Evolutionary conservation across 1,284 basidiomycete genomes (phyloP).

Genomic region (Coniferiporia sulphurascens): DNA sequence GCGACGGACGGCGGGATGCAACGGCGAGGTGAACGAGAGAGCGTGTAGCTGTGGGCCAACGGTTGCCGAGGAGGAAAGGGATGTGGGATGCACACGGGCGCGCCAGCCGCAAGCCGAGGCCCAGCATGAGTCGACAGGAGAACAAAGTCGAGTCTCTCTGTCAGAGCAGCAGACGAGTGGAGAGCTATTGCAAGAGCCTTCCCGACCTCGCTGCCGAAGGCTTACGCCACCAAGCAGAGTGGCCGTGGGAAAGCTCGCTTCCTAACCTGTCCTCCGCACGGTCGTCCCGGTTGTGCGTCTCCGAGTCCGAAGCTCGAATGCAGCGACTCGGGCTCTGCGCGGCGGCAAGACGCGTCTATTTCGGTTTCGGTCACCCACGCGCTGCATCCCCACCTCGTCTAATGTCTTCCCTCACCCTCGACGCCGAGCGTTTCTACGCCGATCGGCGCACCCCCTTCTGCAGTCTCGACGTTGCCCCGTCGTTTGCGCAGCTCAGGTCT

Average conservation of each 20-base stretch:
- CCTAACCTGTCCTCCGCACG: not conserved
- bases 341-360: not conserved
- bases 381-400: not conserved
- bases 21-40: constrained; percentile 11
- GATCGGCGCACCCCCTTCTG: constrained; percentile 17
- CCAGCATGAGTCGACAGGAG: constrained; percentile 8
- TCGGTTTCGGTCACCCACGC: not conserved
- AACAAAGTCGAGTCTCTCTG: not conserved
- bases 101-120: constrained; percentile 10
- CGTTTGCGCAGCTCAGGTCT: constrained; percentile 18
- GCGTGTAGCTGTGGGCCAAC: constrained; percentile 6
- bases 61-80: not conserved
- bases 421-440: constrained; percentile 18
- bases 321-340: not conserved
- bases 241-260: not conserved
- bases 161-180: not conserved
- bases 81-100: constrained; percentile 1
- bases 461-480: constrained; percentile 12
- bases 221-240: not conserved
- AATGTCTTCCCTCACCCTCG: constrained; percentile 13
- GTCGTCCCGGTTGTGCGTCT: not conserved
- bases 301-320: not conserved
- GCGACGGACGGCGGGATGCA: not conserved
- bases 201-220: not conserved
- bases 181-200: not conserved